A percentile compares a stretch with the other conserved stretches of the same genome.
Evolutionary conservation across 768 basidiomycete species (phyloP).

Genomic region (Termitomyces sp.): DNA sequence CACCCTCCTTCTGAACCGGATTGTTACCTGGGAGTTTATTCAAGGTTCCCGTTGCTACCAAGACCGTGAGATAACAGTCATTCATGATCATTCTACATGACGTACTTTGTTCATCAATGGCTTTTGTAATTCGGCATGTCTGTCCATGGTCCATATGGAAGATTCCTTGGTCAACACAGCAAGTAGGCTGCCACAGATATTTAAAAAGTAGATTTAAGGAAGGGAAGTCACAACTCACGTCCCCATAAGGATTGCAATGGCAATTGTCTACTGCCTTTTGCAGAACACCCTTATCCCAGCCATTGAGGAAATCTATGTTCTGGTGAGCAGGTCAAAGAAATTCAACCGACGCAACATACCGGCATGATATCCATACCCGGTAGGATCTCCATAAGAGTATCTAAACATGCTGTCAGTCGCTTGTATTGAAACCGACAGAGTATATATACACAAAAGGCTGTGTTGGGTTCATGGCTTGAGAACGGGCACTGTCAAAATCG

Average conservation of each 20-base stretch:
- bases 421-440: background rate
- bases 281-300: conserved; percentile 54
- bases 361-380: conserved; percentile 57
- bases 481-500: conserved; percentile 27
- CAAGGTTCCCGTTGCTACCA: conserved; percentile 40
- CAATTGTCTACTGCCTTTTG: conserved; percentile 50
- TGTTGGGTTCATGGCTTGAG: conserved; percentile 37
- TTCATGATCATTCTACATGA: background rate
- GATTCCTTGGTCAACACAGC: conserved; percentile 39
- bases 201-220: background rate
- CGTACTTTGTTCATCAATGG: conserved; percentile 42
- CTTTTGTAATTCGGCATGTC: conserved; percentile 38
- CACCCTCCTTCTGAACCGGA: conserved; percentile 36
- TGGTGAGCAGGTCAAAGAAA: background rate
- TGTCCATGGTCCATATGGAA: conserved; percentile 35
- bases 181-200: conserved; percentile 25
- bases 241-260: conserved; percentile 39
- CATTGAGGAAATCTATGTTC: conserved; percentile 44
- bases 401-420: conserved; percentile 16
- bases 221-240: conserved; percentile 21
- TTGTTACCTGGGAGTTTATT: conserved; percentile 48
- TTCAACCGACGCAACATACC: conserved; percentile 24
- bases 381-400: conserved; percentile 52
- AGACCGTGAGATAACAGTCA: conserved; percentile 1
- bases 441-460: conserved; percentile 48